Evolutionary conservation across 306 rosid species (phyloP), one percentile per base, ranked within the genome.

Genomic region (Acacia melanoxylon): DNA sequence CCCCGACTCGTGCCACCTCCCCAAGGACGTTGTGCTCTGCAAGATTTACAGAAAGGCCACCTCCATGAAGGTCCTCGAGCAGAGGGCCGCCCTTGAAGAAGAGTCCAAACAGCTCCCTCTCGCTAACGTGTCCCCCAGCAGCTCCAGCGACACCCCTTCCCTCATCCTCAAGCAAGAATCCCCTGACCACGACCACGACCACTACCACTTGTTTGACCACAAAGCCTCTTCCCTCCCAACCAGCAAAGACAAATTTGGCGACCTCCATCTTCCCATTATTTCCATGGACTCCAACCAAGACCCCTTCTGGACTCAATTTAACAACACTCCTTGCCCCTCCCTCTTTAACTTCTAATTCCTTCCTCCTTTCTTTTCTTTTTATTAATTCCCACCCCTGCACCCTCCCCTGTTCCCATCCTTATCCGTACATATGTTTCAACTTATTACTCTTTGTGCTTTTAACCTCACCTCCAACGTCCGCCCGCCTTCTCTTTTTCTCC

Each of bases 31-130:
- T 16, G 99, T 96, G 13, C 66, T 96, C 29, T 96, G 99, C 90
- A 96, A 93, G 89, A 92, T 96, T 74, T 96, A 96, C 22, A 78
- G 96, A 81, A 96, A 96, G 90, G 99, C 99, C 82, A 96, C 99
- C 76, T 96, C 99, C 1, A 85, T 96, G 94, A 96, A 96, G 80
- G 99, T 92, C 49, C 72, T 96, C 10, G 99, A 96, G 85, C 94
- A 92, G 78, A 96, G 97, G 67, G 98, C 98, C 77, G 92, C 93
- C 22, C 75, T 80, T 76, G 98, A 92, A 80, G 96, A 90, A 85
- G 96, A 93, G 69, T 84, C 72, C 80, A 92, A 83, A 84, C 88
- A 54, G 80, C 68, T 91, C 72, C 70, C 52, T 48, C 25, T 1
- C 83, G 84, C 40, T 17, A 12, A 42, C 54, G 14, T 12, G 5